phyloP scores from a whole-genome alignment of 768 basidiomycete species.

The Chiua virens region DNA sequence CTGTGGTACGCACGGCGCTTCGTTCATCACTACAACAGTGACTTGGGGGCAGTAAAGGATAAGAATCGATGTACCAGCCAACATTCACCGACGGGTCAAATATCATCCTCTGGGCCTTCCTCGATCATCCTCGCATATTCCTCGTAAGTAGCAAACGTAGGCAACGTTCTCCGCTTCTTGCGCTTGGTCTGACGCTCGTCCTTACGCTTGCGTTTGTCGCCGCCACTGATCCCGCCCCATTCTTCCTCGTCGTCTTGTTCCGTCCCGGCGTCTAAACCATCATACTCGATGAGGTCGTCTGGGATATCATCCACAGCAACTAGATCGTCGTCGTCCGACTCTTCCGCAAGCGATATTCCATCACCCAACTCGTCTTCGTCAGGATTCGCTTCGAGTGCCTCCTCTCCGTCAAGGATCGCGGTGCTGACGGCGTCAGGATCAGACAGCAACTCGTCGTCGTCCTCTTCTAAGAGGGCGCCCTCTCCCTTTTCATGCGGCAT shows the following conservation, averaged over 20 bases:
- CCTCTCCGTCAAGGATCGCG: slow-evolving; percentile 34
- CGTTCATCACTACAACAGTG: too few species aligned
- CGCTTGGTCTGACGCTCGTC: slow-evolving; percentile 41
- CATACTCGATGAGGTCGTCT: slow-evolving; percentile 58
- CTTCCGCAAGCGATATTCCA: slow-evolving; percentile 57
- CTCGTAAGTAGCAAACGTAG: slow-evolving; percentile 86
- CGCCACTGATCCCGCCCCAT: slow-evolving; percentile 40
- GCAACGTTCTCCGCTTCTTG: slow-evolving; percentile 68
- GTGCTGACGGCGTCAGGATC: slow-evolving; percentile 32
- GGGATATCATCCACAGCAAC: slow-evolving; percentile 55
- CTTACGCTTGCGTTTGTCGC: slow-evolving; percentile 58
- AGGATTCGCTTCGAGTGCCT: slow-evolving; percentile 23
- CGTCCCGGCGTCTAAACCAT: slow-evolving; percentile 47
- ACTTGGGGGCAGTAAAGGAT: too few species aligned
- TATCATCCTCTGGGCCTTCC: slow-evolving; percentile 40
- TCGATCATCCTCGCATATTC: slow-evolving; percentile 87
- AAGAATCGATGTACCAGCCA: too few species aligned
- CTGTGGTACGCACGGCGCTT: too few species aligned
- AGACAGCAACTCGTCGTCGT: slow-evolving; percentile 29
- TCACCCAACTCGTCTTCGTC: slow-evolving; percentile 41
- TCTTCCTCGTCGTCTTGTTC: slow-evolving; percentile 27
- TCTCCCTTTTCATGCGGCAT: slow-evolving; percentile 65
- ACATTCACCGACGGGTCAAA: slow-evolving; percentile 11
- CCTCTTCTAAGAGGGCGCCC: slow-evolving; percentile 41
- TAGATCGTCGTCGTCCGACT: slow-evolving; percentile 71